Base-by-base conservation (phyloP, 208 protist genomes). In the Trypanosoma caninum region DNA sequence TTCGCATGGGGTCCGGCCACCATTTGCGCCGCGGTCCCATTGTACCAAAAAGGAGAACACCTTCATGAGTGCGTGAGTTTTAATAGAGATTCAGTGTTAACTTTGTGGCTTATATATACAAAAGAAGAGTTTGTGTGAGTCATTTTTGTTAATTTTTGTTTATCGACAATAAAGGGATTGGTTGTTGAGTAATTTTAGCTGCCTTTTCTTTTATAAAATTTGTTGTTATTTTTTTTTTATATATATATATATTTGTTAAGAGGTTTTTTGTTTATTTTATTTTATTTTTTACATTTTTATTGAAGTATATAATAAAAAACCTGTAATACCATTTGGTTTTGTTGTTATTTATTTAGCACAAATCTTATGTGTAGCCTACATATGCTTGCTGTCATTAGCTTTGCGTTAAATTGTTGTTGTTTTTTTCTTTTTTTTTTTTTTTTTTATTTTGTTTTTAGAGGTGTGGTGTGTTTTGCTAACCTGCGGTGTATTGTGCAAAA, bases 41-140 rank as follows among this genome's bases (percentile, higher is more conserved):
- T 22, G 50, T 70, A 16, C 65, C 65, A 9, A 18, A 9, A 5
- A 70, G 56, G 25, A 62, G 65, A n/a, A n/a, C n/a, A n/a, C n/a
- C n/a, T n/a, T n/a, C n/a, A n/a, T n/a, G n/a, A n/a, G n/a, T n/a
- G n/a, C n/a, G n/a, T n/a, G n/a, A n/a, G n/a, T n/a, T n/a, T n/a
- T n/a, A n/a, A n/a, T n/a, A n/a, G n/a, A n/a, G n/a, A n/a, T n/a
- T n/a, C n/a, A n/a, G n/a, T n/a, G n/a, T n/a, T n/a, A n/a, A n/a
- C n/a, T n/a, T n/a, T n/a, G n/a, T n/a, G n/a, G n/a, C n/a, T n/a
- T n/a, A n/a, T n/a, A n/a, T n/a, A n/a, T n/a, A n/a, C n/a, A n/a
- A n/a, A n/a, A n/a, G n/a, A n/a, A n/a, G n/a, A n/a, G n/a, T n/a
- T n/a, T n/a, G n/a, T n/a, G n/a, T n/a, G n/a, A n/a, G n/a, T n/a